phyloP scores from a whole-genome alignment of 2,329 filamentous ascomycete species.

The Sarocladium oryzae region DNA sequence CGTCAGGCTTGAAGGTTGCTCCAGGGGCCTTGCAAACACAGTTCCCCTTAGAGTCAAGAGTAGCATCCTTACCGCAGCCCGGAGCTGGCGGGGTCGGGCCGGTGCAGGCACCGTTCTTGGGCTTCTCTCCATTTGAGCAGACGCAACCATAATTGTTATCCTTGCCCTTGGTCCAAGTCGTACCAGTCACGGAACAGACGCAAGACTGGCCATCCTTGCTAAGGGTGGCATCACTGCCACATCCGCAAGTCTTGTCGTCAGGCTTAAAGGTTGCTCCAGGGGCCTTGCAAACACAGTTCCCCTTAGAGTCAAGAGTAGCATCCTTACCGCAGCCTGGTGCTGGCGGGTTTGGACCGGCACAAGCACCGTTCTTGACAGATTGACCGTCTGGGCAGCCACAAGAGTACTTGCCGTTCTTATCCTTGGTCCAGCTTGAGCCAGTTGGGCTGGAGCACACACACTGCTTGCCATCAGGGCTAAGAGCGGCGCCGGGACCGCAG shows the following conservation, averaged over 20 bases:
- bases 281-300: not conserved
- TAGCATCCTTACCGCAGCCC: not conserved
- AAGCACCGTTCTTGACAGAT: not conserved
- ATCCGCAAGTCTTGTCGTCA: not conserved
- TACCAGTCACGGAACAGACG: no score
- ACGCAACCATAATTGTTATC: not conserved
- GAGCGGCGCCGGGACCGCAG: not conserved
- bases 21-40: constrained; percentile 2
- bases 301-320: not conserved
- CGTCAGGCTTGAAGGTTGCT: not conserved
- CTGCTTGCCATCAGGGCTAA: constrained; percentile 1
- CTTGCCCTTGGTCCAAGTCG: not conserved
- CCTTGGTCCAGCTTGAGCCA: not conserved
- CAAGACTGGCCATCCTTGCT: not conserved
- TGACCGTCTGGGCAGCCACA: not conserved
- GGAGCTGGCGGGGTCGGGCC: not conserved
- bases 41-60: not conserved
- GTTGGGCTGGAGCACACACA: not conserved
- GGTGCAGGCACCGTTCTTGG: not conserved
- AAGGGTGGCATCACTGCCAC: not conserved
- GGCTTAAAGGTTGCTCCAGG: not conserved
- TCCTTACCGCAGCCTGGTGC: not conserved
- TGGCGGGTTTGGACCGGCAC: not conserved
- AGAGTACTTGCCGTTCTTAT: not conserved
- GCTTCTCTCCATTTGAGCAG: not conserved